phyloP scores from a whole-genome alignment of 257 asterid genomes.

The Schizonepeta tenuifolia region DNA sequence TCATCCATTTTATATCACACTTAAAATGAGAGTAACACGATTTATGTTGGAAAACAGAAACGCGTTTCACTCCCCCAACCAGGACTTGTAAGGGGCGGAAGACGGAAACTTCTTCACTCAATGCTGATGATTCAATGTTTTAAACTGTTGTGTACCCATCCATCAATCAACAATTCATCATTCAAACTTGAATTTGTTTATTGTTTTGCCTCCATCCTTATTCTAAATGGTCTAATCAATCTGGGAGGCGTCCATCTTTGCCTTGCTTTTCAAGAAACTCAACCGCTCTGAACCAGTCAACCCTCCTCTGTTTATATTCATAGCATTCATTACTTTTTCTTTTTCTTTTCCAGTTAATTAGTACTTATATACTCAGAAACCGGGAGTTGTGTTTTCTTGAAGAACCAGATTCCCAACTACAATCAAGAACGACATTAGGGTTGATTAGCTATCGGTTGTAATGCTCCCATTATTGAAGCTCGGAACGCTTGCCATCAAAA shows the following conservation, averaged over 20 bases:
- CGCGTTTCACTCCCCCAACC: not conserved
- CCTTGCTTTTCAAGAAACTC: conserved; percentile 52
- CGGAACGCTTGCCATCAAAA: conserved; percentile 91
- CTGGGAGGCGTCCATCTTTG: conserved; percentile 31
- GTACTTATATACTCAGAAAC: not conserved
- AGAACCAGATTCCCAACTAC: not conserved
- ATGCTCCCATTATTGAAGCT: conserved; percentile 91
- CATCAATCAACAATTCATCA: too few species aligned
- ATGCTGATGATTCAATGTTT: conserved; percentile 26
- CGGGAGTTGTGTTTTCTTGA: not conserved
- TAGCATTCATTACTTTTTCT: too few species aligned
- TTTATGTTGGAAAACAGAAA: not conserved
- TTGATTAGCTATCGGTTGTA: conserved; percentile 26
- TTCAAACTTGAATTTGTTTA: not conserved
- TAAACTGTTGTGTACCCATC: too few species aligned
- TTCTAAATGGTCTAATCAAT: conserved; percentile 13
- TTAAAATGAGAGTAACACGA: too few species aligned
- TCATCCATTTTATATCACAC: too few species aligned
- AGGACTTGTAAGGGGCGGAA: not conserved
- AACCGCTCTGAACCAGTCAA: conserved; percentile 37
- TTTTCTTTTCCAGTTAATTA: too few species aligned
- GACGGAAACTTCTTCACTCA: not conserved
- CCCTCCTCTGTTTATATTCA: conserved; percentile 13
- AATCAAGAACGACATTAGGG: conserved; percentile 5
- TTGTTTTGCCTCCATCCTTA: not conserved